A percentile compares a stretch with the other conserved stretches of the same genome.
Evolutionary conservation across 1,139 yeast genomes (phyloP).

Genomic region (Hyphopichia khmerensis): DNA sequence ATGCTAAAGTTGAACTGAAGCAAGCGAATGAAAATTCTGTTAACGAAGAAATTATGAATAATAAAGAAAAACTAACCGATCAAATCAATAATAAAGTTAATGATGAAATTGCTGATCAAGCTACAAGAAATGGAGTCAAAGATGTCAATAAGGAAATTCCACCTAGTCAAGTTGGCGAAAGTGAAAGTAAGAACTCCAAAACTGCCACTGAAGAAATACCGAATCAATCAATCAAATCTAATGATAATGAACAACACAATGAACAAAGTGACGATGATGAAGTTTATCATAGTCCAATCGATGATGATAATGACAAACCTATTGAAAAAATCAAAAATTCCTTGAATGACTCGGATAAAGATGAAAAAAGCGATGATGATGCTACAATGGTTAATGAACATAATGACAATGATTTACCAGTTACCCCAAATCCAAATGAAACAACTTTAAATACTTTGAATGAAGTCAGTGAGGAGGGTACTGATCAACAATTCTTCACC

Average conservation of each 20-base stretch:
- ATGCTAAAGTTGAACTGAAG: no score
- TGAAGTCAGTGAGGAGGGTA: constrained; percentile 10
- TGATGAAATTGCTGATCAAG: no score
- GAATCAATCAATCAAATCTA: background rate
- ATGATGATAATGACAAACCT: background rate
- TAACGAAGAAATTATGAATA: no score
- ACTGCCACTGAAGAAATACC: background rate
- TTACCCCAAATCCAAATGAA: constrained; percentile 4
- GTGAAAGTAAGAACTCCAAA: no score
- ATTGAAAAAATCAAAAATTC: no score
- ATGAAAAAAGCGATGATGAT: background rate
- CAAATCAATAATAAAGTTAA: no score
- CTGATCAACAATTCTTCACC: constrained; percentile 1
- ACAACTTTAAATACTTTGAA: constrained; percentile 11
- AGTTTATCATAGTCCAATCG: background rate
- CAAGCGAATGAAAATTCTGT: no score
- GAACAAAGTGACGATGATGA: background rate
- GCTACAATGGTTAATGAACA: background rate
- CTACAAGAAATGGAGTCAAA: no score
- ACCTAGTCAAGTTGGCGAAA: no score
- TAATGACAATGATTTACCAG: background rate
- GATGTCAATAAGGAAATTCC: no score
- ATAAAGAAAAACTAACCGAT: no score
- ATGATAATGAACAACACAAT: background rate
- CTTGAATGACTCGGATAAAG: background rate